Percentiles rank a stretch among this genome's conserved stretches.
phyloP scores from a whole-genome alignment of 306 rosid species.

The Rosa multiflora region DNA sequence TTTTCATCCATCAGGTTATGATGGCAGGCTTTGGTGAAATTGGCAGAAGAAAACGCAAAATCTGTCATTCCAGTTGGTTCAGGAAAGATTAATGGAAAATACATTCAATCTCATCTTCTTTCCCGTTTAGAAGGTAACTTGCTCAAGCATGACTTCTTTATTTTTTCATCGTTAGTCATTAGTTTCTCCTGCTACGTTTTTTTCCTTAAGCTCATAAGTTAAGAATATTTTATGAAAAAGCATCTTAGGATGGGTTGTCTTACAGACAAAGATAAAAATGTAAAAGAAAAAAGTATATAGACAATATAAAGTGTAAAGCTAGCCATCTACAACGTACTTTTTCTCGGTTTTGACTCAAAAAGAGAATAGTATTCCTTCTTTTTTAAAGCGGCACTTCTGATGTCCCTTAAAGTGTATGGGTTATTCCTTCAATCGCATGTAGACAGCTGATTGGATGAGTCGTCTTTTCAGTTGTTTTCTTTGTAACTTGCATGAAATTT shows the following conservation, averaged over 20 bases:
- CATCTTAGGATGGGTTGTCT: not conserved
- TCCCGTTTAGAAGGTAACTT: conserved; percentile 69
- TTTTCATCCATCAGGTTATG: conserved; percentile 3
- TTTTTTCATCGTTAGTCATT: not conserved
- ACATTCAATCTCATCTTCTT: conserved; percentile 85
- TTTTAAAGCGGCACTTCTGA: not conserved
- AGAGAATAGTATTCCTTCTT: not conserved
- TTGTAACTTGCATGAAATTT: not conserved
- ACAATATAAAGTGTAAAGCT: not conserved
- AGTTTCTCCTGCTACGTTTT: conserved; percentile 5
- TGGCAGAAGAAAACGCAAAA: conserved; percentile 82
- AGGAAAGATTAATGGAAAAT: conserved; percentile 92
- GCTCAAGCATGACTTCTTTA: not conserved
- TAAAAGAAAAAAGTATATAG: not conserved
- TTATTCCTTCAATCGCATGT: not conserved
- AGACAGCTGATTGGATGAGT: not conserved
- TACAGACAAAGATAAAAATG: not conserved
- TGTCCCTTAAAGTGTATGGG: not conserved
- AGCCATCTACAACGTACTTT: not conserved
- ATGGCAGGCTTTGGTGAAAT: conserved; percentile 63
- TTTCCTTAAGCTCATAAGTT: not conserved
- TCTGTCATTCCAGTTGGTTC: conserved; percentile 65
- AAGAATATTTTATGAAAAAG: not conserved
- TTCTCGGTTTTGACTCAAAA: not conserved
- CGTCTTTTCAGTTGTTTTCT: not conserved